These are phyloP conservation scores for Botrytis deweyae DNA, from an alignment of 2,329 filamentous ascomycete genomes.

Conservation along the genomic window DNA sequence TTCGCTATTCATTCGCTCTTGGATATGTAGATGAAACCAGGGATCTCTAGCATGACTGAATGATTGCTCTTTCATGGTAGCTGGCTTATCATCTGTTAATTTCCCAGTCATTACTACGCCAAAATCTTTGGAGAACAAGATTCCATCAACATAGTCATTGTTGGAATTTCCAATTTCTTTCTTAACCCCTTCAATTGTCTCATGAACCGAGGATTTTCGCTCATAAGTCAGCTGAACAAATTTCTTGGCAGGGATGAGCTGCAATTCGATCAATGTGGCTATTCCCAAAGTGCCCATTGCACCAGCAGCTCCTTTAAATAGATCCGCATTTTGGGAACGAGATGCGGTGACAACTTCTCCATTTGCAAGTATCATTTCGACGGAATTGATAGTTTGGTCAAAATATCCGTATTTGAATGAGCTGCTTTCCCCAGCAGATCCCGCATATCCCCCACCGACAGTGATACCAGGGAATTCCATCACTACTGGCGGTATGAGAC, in stretches of 20 bases:
- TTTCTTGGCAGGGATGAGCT: background rate
- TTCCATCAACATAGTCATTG: conserved; percentile 2
- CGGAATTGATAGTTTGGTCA: conserved; percentile 58
- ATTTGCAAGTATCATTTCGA: conserved; percentile 62
- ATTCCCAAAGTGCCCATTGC: conserved; percentile 2
- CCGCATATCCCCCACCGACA: conserved; percentile 63
- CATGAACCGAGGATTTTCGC: background rate
- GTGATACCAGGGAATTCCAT: conserved; percentile 73
- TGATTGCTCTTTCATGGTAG: background rate
- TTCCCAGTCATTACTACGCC: conserved; percentile 1
- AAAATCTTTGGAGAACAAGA: background rate
- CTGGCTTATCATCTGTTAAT: background rate
- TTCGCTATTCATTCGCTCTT: background rate
- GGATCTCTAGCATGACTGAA: background rate
- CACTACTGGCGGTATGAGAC: conserved; percentile 61
- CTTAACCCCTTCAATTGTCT: background rate
- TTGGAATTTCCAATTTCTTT: background rate
- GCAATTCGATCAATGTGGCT: background rate
- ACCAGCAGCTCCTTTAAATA: background rate
- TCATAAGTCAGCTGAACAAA: background rate
- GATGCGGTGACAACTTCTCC: conserved; percentile 48
- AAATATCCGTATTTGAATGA: conserved; percentile 66
- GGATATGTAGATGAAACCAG: conserved; percentile 5
- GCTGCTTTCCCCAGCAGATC: conserved; percentile 64
- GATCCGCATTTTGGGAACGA: background rate